Base-by-base conservation (phyloP, 2,329 filamentous ascomycete species). In the Aspergillus alliaceus region DNA sequence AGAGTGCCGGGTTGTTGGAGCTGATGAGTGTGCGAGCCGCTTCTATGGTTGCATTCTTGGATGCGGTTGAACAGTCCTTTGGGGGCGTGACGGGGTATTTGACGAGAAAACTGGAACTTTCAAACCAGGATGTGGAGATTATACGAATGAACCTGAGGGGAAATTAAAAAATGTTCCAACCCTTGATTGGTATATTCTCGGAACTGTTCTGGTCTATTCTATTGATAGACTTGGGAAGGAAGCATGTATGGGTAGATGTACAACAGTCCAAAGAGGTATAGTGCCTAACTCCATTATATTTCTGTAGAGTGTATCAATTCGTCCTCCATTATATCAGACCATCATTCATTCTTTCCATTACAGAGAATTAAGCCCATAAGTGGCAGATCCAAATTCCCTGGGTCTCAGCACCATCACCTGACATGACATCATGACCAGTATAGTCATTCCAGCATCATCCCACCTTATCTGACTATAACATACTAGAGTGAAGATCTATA, bases 31-130 rank as follows among this genome's bases (percentile, higher is more conserved):
- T 68, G 3, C 64, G 64, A 9, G 59, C 62, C 4, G 39, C 52
- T 7, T 64, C 64, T 1, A 71, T 71, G 66, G 59, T 47, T 8
- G 64, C 58, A 8, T 71, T 71, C 35, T 35, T 71, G 27, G 56
- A 65, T 35, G 53, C 51, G 2, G 63, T 71, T 9, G 65, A 69
- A 27, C 35, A 57, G 15, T 49, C 52, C 1, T 65, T 61, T 29
- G 64, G 64, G 18, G 66, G 66, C n/a, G 58, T 62, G 8, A 57
- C 61, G 32, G 58, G 54, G 3, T 71, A 66, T 54, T 27, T 70
- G 37, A 65, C 53, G 11, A 55, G 48, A 20, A 52, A 55, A n/a
- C 56, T 71, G 55, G 66, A 59, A 7, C 66, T 71, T 48, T 60
- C 60, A 1, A 15, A 50, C 0, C 42, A 53, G 2, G 66, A 71